phyloP scores from a whole-genome alignment of 2,329 filamentous ascomycete genomes.

The Aspergillus amoenus region DNA sequence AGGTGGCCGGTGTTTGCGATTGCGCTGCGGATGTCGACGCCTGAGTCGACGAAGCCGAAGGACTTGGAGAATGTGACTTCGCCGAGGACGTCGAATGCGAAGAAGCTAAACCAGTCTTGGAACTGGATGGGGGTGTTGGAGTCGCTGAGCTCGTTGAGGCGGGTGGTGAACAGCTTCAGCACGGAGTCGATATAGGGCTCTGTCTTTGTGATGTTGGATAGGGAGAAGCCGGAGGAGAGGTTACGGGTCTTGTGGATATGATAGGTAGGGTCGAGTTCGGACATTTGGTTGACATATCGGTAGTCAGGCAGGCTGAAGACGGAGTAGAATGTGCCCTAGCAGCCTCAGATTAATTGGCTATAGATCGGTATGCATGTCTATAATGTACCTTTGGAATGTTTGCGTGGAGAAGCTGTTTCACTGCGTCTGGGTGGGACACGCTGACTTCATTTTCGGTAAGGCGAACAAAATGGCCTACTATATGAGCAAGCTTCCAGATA shows the following conservation, averaged over 20 bases:
- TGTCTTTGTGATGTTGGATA: conserved; percentile 33
- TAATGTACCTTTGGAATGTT: conserved; percentile 20
- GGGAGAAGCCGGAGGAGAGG: conserved; percentile 28
- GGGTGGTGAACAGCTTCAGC: conserved; percentile 28
- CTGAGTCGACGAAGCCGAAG: conserved; percentile 35
- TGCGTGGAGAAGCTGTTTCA: conserved; percentile 36
- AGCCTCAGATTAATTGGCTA: no score
- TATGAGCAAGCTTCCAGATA: conserved; percentile 2
- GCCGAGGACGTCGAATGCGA: conserved; percentile 39
- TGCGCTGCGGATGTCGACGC: conserved; percentile 36
- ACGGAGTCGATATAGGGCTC: conserved; percentile 30
- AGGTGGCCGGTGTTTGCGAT: conserved; percentile 35
- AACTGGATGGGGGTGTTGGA: conserved; percentile 33
- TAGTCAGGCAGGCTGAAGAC: conserved; percentile 42
- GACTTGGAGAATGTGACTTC: conserved; percentile 38
- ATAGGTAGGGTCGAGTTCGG: conserved; percentile 34
- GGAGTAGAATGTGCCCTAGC: conserved; percentile 34
- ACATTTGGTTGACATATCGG: conserved; percentile 43
- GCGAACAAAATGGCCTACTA: conserved; percentile 42
- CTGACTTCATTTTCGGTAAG: conserved; percentile 47
- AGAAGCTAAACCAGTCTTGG: conserved; percentile 42
- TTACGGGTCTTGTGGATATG: conserved; percentile 37
- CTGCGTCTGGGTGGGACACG: conserved; percentile 43
- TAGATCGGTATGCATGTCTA: not conserved
- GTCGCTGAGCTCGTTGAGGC: conserved; percentile 27